These are phyloP conservation scores for Phytophthora megakarya DNA, from an alignment of 352 stramenopile genomes.

Conservation along the genomic window DNA sequence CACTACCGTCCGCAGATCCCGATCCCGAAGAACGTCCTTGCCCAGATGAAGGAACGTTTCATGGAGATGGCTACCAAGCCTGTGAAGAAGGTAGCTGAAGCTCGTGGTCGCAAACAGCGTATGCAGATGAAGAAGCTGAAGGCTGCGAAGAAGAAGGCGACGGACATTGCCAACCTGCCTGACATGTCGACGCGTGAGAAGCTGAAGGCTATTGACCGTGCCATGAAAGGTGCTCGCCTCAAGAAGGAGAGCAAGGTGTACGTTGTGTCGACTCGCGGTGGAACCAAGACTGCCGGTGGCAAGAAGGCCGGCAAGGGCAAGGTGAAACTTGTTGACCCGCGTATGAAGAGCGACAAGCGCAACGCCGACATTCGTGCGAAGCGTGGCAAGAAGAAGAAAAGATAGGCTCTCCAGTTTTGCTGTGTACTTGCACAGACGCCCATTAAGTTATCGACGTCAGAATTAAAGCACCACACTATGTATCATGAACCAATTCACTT, in stretches of 20 bases:
- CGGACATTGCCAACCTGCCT: slow-evolving; percentile 93
- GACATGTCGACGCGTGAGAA: slow-evolving; percentile 99
- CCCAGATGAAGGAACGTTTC: slow-evolving; percentile 98
- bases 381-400: slow-evolving; percentile 88
- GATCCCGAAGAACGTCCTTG: slow-evolving; percentile 95
- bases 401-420: slow-evolving; percentile 53
- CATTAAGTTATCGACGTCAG: slow-evolving; percentile 60
- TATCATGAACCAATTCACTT: slow-evolving; percentile 29
- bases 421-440: slow-evolving; percentile 31
- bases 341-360: slow-evolving; percentile 98
- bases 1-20: slow-evolving; percentile 98
- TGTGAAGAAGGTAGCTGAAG: slow-evolving; percentile 99
- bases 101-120: slow-evolving; percentile 95
- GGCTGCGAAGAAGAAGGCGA: slow-evolving; percentile 97
- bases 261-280: slow-evolving; percentile 91
- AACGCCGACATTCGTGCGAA: slow-evolving; percentile 84
- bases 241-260: slow-evolving; percentile 97
- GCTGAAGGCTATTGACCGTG: slow-evolving; percentile 97
- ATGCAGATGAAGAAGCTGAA: slow-evolving; percentile 95
- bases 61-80: slow-evolving; percentile 96
- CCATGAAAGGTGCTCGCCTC: slow-evolving; percentile 92
- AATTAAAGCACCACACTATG: slow-evolving; percentile 34
- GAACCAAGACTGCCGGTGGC: slow-evolving; percentile 58
- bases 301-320: slow-evolving; percentile 87
- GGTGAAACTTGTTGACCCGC: slow-evolving; percentile 97